Conservation (phyloP, 2,329 filamentous ascomycete species). For the Tolypocladium tundrense region DNA sequence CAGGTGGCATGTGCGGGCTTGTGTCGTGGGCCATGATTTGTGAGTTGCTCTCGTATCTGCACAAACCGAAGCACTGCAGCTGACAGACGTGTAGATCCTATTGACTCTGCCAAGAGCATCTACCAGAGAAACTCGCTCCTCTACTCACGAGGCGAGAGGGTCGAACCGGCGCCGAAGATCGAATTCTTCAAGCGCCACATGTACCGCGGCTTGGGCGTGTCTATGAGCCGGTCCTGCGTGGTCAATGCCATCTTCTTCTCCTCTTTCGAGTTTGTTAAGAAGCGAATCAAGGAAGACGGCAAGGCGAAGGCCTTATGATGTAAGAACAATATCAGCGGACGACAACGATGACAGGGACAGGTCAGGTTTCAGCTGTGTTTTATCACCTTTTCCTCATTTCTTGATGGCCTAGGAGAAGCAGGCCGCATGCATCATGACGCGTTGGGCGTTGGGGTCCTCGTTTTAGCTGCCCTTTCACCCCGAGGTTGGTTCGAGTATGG, state of each 20-base stretch:
- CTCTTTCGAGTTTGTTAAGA: constrained; percentile 75
- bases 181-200: constrained; percentile 67
- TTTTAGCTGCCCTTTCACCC: neutral
- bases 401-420: neutral
- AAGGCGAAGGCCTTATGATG: constrained; percentile 5
- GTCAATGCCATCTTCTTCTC: constrained; percentile 89
- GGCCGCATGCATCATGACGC: neutral
- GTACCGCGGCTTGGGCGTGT: constrained; percentile 76
- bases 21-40: constrained; percentile 73
- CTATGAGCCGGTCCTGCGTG: constrained; percentile 70
- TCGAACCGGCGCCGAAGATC: constrained; percentile 60
- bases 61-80: neutral
- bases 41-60: constrained; percentile 27
- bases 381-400: constrained; percentile 11
- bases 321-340: constrained; percentile 4
- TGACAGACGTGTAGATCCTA: constrained; percentile 38
- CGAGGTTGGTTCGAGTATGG: neutral
- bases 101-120: constrained; percentile 76
- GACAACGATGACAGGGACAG: neutral
- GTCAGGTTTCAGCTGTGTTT: neutral
- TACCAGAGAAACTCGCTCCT: constrained; percentile 76
- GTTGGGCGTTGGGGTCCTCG: neutral
- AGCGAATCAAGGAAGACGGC: constrained; percentile 47
- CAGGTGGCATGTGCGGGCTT: constrained; percentile 72
- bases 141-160: constrained; percentile 52